A percentile compares a stretch with the other conserved stretches of the same genome.
These are phyloP conservation scores for Pyricularia sp. DNA, from an alignment of 2,329 filamentous ascomycete genomes.

Conservation along the genomic window DNA sequence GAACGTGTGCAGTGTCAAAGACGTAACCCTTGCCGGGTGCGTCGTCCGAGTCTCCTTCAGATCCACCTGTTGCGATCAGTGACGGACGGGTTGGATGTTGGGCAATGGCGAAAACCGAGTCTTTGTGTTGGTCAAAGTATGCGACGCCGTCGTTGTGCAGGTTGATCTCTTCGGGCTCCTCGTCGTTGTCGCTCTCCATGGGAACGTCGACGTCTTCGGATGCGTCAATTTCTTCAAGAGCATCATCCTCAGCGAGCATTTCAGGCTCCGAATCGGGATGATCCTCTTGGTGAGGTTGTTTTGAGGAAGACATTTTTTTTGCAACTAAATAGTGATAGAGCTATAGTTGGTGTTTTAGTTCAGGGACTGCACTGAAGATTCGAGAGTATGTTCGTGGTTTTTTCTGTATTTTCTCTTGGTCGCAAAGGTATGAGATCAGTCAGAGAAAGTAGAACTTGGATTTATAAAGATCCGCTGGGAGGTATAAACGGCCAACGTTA, in stretches of 20 bases:
- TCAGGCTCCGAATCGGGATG: conserved; percentile 47
- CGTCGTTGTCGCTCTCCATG: conserved; percentile 15
- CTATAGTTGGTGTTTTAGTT: neutral
- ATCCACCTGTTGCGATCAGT: conserved; percentile 77
- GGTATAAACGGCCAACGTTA: neutral
- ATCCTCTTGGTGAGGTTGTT: conserved; percentile 24
- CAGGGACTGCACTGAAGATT: neutral
- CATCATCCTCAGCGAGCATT: conserved; percentile 66
- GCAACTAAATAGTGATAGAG: neutral
- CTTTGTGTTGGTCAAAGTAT: conserved; percentile 81
- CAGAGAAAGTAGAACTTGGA: neutral
- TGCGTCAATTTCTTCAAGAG: conserved; percentile 62
- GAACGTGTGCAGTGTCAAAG: conserved; percentile 58
- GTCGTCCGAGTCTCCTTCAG: conserved; percentile 44
- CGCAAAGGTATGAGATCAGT: neutral
- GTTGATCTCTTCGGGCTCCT: conserved; percentile 51
- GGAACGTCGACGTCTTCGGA: conserved; percentile 39
- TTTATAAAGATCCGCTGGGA: neutral
- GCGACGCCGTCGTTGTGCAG: conserved; percentile 87
- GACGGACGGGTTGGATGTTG: conserved; percentile 71
- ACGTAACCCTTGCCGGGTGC: conserved; percentile 72
- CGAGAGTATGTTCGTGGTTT: neutral
- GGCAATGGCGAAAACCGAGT: conserved; percentile 89
- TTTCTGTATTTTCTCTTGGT: neutral
- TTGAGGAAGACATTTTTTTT: conserved; percentile 10